Evolutionary conservation across 148 eudicot species (phyloP).

Genomic region (Vaccinium darrowii): DNA sequence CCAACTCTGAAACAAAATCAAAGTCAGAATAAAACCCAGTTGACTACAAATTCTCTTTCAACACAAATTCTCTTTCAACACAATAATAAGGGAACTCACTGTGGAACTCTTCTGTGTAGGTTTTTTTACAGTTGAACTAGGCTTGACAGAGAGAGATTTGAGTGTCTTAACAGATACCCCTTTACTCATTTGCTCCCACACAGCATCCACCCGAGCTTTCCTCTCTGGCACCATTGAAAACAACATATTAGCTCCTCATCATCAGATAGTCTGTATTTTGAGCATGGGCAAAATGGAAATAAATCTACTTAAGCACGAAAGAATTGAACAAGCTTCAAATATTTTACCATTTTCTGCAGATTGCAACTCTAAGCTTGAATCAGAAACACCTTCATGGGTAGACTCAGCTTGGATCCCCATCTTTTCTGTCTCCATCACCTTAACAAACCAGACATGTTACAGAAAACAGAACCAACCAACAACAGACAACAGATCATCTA

Average conservation of each 20-base stretch:
- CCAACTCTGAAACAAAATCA: slow-evolving; percentile 53
- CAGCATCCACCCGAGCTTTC: slow-evolving; percentile 80
- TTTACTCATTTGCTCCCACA: slow-evolving; percentile 92
- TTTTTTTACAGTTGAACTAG: slow-evolving; percentile 31
- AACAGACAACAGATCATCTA: background rate
- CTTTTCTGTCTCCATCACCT: slow-evolving; percentile 39
- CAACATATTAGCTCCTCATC: background rate
- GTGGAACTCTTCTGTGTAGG: slow-evolving; percentile 36
- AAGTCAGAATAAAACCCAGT: background rate
- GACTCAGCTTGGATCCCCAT: slow-evolving; percentile 39
- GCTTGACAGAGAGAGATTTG: slow-evolving; percentile 51
- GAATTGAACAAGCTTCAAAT: background rate
- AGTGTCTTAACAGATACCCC: slow-evolving; percentile 66
- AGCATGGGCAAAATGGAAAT: background rate
- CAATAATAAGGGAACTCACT: slow-evolving; percentile 28
- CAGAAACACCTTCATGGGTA: slow-evolving; percentile 32
- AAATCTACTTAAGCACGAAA: background rate
- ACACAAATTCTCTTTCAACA: background rate
- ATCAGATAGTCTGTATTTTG: background rate
- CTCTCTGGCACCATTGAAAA: slow-evolving; percentile 49
- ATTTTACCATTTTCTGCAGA: slow-evolving; percentile 48
- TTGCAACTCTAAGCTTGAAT: slow-evolving; percentile 29
- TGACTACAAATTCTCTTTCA: background rate
- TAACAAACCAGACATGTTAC: slow-evolving; percentile 10
- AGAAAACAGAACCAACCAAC: slow-evolving; percentile 30